Base-by-base conservation (phyloP, 768 basidiomycete species). In the Amanita fuliginea region DNA sequence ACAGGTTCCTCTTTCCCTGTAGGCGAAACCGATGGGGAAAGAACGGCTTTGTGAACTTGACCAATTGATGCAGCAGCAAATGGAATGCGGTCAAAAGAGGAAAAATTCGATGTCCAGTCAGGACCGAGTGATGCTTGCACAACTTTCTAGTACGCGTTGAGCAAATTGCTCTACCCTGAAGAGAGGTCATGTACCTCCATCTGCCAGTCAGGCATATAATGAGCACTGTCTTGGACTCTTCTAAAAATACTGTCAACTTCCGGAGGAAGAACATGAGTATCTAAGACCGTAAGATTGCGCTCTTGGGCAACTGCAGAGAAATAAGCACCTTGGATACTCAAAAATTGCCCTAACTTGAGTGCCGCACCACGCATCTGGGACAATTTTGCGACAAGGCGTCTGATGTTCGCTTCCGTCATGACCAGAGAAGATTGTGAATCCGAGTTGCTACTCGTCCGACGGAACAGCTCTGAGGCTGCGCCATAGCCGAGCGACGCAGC, bases 131-230 rank as follows among this genome's bases (percentile, higher is more conserved):
- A 77, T n/a, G 70, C 58, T 1, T 58, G 61, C 66, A 99, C 74
- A 26, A 92, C 92, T 86, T 79, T 59, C 76, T 80, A 55, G 35
- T 22, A 45, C 22, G 35, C 3, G 16, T 19, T 18, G n/a, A 35
- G 45, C 49, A 40, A 21, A 42, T 22, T 33, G 34, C 19, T 42
- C 30, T 13, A 33, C 16, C 11, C 7, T 22, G 14, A 26, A 26
- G 5, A 24, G 6, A 33, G 21, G 24, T 3, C 60, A 6, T 66
- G 16, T 13, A 90, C 94, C 78, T 94, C 87, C 82, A 97, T 86
- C 62, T 99, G 95, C 86, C 87, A 94, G 56, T 95, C 86, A 0
- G 95, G 95, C 95, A 99, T 99, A 62, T 97, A 97, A 64, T 99
- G 91, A 1, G 95, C 95, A 56, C 85, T 81, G 55, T 95, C 89